Percentiles rank a stretch among this genome's conserved stretches.
These are phyloP conservation scores for Trichoderma hamatum DNA, from an alignment of 2,329 filamentous ascomycete genomes.

Conservation along the genomic window DNA sequence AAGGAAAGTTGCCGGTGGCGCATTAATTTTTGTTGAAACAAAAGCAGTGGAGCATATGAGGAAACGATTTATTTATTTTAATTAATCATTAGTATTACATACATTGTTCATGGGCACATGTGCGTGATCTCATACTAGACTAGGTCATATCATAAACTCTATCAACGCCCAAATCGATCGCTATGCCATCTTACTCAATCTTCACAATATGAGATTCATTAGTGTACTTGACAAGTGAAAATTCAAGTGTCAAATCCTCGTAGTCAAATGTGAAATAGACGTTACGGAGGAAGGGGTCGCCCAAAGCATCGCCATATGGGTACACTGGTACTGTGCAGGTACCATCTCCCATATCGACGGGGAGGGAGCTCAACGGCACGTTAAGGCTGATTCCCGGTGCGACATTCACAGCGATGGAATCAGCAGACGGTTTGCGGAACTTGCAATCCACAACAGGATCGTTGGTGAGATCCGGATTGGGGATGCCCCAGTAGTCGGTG, in stretches of 20 bases:
- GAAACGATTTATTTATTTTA: neutral
- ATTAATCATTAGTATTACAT: neutral
- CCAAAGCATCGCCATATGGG: neutral
- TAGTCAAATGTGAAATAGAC: conserved; percentile 29
- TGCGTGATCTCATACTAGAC: no score
- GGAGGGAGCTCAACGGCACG: conserved; percentile 23
- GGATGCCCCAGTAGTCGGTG: conserved; percentile 23
- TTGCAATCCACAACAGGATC: conserved; percentile 27
- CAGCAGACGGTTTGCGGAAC: conserved; percentile 7
- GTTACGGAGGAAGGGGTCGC: conserved; percentile 24
- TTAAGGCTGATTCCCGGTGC: conserved; percentile 13
- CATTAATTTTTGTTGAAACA: neutral
- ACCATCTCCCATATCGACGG: conserved; percentile 5
- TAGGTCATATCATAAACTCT: no score
- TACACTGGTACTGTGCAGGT: conserved; percentile 22
- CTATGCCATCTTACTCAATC: conserved; percentile 6
- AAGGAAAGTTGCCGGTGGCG: conserved; percentile 30
- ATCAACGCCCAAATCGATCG: neutral
- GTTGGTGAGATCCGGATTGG: conserved; percentile 1
- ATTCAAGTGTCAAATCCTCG: conserved; percentile 26
- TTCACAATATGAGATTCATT: conserved; percentile 25
- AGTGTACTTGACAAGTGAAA: conserved; percentile 27
- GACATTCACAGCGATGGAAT: conserved; percentile 15
- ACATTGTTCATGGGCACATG: neutral
- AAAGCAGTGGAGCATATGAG: no score